Evolutionary conservation across 352 stramenopile species (phyloP).

Genomic region (Globisporangium orthogonon): DNA sequence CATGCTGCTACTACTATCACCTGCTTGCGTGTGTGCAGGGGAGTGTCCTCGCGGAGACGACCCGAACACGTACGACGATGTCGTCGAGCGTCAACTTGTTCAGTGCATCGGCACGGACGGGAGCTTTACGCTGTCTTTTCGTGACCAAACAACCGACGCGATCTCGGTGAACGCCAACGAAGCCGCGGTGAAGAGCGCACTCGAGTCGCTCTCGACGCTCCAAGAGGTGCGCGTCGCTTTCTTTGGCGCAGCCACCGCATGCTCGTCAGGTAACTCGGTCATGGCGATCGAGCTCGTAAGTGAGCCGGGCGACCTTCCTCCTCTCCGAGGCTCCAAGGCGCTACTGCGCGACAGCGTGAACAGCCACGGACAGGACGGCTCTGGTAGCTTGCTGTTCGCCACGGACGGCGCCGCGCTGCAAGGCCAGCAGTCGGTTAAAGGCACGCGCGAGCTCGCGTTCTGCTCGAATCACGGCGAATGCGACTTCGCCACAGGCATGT

Average conservation of each 20-base stretch:
- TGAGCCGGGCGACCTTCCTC: constrained; percentile 49
- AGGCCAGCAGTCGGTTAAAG: constrained; percentile 41
- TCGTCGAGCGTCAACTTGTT: constrained; percentile 52
- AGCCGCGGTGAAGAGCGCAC: constrained; percentile 27
- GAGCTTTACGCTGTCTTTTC: constrained; percentile 62
- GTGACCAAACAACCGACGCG: constrained; percentile 38
- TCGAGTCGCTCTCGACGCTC: constrained; percentile 43
- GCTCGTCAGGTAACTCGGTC: constrained; percentile 31
- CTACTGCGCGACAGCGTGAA: constrained; percentile 44
- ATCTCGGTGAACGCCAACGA: constrained; percentile 34
- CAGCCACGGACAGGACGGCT: constrained; percentile 46
- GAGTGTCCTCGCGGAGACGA: constrained; percentile 70
- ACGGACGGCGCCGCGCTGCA: constrained; percentile 25
- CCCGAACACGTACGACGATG: constrained; percentile 52
- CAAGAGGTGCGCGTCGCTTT: constrained; percentile 38
- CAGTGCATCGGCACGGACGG: constrained; percentile 50
- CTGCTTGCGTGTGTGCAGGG: constrained; percentile 16
- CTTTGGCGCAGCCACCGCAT: constrained; percentile 22
- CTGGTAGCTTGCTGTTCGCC: constrained; percentile 35
- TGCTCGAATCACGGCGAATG: constrained; percentile 76
- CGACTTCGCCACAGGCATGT: constrained; percentile 56
- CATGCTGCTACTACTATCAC: background rate
- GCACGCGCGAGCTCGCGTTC: constrained; percentile 60
- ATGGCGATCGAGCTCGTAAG: constrained; percentile 58
- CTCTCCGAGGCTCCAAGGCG: constrained; percentile 27